A percentile compares a stretch with the other conserved stretches of the same genome.
Conservation (phyloP, 129 eudicot species). For the Centella asiatica region DNA sequence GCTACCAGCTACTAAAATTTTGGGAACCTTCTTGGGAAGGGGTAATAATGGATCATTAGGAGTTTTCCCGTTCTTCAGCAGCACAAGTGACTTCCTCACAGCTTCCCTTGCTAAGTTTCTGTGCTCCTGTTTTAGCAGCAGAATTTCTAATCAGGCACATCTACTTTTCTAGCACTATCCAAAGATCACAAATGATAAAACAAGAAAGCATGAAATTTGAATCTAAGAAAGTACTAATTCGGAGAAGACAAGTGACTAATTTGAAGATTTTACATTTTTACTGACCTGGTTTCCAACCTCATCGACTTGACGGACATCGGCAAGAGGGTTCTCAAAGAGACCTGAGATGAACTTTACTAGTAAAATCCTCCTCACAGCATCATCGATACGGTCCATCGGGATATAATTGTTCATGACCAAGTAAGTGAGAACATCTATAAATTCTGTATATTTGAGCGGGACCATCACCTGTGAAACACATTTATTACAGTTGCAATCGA, state of each 20-base stretch:
- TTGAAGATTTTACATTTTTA: background rate
- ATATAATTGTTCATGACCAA: conserved; percentile 66
- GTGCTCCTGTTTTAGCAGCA: background rate
- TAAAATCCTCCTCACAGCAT: conserved; percentile 76
- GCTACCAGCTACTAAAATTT: conserved; percentile 50
- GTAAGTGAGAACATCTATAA: conserved; percentile 55
- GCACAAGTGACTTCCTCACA: conserved; percentile 5
- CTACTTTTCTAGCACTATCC: background rate
- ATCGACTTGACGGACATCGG: conserved; percentile 59
- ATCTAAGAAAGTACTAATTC: background rate
- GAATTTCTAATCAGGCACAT: background rate
- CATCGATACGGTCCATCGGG: conserved; percentile 75
- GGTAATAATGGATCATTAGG: conserved; percentile 33
- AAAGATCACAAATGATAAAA: background rate
- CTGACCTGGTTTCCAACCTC: conserved; percentile 77
- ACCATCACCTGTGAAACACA: conserved; percentile 58
- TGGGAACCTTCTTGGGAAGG: conserved; percentile 32
- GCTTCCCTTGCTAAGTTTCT: conserved; percentile 10
- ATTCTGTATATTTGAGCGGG: conserved; percentile 61
- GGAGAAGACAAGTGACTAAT: background rate
- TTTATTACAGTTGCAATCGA: conserved; percentile 6
- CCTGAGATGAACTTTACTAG: conserved; percentile 76
- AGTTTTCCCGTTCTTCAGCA: background rate
- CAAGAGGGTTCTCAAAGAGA: conserved; percentile 73
- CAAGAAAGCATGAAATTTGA: background rate